Evolutionary conservation across 225 moss, liverwort and hornwort genomes (phyloP).

Genomic region (Ulota crispa): DNA sequence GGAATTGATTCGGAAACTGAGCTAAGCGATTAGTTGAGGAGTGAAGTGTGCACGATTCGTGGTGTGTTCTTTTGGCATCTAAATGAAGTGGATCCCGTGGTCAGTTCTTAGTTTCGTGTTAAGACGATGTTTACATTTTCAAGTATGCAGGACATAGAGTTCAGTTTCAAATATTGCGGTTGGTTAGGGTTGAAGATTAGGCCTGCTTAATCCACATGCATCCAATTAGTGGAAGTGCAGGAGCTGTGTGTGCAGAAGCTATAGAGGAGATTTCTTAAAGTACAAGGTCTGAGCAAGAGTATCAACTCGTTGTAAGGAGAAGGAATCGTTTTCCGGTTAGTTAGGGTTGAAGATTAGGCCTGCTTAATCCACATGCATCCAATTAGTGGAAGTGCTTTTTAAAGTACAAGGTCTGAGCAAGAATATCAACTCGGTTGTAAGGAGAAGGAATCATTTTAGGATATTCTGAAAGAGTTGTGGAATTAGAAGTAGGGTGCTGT

Average conservation of each 20-base stretch:
- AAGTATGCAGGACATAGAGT: not conserved
- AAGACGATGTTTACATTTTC: constrained; percentile 7
- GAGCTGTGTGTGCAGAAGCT: too few relatives aligned
- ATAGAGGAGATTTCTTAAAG: too few relatives aligned
- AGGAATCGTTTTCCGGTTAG: too few relatives aligned
- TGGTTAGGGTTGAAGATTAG: not conserved
- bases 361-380: not conserved
- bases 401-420: not conserved
- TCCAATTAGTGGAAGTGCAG: constrained; percentile 16
- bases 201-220: not conserved
- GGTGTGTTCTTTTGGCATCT: not conserved
- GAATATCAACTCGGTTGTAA: not conserved
- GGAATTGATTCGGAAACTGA: constrained; percentile 2
- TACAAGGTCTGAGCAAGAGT: too few relatives aligned
- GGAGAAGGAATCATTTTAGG: constrained; percentile 21
- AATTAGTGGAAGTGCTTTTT: constrained; percentile 8
- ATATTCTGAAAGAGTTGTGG: not conserved
- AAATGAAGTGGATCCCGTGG: not conserved
- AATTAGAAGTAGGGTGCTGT: constrained; percentile 37
- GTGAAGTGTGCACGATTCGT: not conserved
- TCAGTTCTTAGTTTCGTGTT: not conserved
- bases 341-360: not conserved
- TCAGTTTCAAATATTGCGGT: constrained; percentile 1
- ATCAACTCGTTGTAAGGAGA: too few relatives aligned
- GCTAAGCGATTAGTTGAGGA: not conserved